Conservation (phyloP, 768 basidiomycete species). For the Boletus barrowsii region DNA sequence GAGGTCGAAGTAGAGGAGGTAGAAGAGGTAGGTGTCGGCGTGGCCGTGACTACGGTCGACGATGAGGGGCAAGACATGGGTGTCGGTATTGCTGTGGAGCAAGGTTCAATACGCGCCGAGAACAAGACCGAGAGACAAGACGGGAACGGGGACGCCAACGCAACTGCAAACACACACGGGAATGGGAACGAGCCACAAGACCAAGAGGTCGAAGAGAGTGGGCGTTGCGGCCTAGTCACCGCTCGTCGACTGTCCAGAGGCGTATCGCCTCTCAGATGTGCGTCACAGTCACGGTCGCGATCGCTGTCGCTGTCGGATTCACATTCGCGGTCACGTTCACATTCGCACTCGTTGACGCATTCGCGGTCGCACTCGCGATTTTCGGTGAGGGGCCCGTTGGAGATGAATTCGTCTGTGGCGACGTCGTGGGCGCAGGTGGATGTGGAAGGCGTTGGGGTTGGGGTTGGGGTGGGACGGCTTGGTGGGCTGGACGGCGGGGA, state of each 20-base stretch:
- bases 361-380: conserved; percentile 16
- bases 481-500: conserved; percentile 1
- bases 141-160: too few relatives aligned
- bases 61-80: conserved; percentile 3
- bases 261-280: not conserved
- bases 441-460: not conserved
- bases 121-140: not conserved
- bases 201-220: not conserved
- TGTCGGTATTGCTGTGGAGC: not conserved
- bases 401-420: conserved; percentile 22
- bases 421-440: conserved; percentile 30
- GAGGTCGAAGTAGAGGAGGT: not conserved
- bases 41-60: conserved; percentile 13
- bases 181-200: too few relatives aligned
- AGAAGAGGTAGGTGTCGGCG: conserved; percentile 10
- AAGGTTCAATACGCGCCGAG: not conserved
- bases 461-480: conserved; percentile 1
- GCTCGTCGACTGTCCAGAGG: not conserved
- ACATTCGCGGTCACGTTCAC: not conserved
- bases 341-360: conserved; percentile 5
- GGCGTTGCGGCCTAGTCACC: too few relatives aligned
- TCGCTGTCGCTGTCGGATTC: conserved; percentile 5
- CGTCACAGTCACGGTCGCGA: not conserved
- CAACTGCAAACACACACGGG: too few relatives aligned
- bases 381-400: conserved; percentile 14